Percentiles rank a stretch among this genome's conserved stretches.
Conservation (phyloP, 176 grass and related monocot species). For the Puya raimondii region DNA sequence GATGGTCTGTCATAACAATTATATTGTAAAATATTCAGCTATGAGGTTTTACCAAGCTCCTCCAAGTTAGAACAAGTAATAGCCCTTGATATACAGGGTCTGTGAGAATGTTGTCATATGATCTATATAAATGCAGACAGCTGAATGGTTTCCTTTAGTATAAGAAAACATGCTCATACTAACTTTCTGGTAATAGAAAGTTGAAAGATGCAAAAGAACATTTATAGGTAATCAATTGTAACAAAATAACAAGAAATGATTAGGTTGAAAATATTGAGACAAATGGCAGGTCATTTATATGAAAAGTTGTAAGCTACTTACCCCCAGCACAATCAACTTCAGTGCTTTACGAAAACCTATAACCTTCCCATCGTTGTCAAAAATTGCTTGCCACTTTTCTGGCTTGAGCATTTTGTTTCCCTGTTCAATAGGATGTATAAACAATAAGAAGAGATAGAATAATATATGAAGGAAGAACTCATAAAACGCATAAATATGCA, state of each 20-base stretch:
- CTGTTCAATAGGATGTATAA: conserved; percentile 21
- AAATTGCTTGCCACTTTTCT: conserved; percentile 80
- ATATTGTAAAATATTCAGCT: neutral
- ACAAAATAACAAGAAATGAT: neutral
- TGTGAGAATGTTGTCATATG: neutral
- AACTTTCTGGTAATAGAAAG: no score
- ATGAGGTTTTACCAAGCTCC: neutral
- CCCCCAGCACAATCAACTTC: conserved; percentile 85
- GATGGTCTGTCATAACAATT: neutral
- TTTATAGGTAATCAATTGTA: neutral
- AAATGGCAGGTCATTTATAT: neutral
- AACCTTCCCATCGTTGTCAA: conserved; percentile 66
- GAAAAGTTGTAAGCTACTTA: conserved; percentile 35
- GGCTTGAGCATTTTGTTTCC: conserved; percentile 79
- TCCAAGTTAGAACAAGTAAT: neutral
- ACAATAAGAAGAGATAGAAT: neutral
- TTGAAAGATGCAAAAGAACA: neutral
- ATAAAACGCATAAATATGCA: neutral
- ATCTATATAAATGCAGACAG: no score
- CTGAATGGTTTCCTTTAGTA: no score
- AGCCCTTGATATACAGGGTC: neutral
- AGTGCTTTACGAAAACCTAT: conserved; percentile 77
- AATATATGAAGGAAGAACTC: neutral
- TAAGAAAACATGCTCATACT: no score
- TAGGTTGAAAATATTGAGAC: neutral